Conservation (phyloP, 257 asterid genomes). For the Plantago major region DNA sequence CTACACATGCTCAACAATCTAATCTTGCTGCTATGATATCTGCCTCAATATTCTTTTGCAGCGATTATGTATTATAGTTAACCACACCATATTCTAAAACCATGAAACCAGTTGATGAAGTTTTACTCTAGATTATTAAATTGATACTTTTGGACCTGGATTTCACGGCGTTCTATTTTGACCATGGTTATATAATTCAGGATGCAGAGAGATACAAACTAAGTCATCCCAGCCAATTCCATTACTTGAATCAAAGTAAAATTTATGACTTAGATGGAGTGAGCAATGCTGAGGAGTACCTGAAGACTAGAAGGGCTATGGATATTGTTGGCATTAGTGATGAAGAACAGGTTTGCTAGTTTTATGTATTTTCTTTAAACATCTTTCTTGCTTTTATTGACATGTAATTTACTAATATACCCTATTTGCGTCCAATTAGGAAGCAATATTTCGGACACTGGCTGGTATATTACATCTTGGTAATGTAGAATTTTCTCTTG, state of each 20-base stretch:
- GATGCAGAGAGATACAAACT: conserved; percentile 83
- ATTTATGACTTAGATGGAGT: conserved; percentile 84
- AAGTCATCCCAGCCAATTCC: conserved; percentile 83
- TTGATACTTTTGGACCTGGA: conserved; percentile 12
- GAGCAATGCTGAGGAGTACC: conserved; percentile 86
- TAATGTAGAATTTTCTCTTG: conserved; percentile 82
- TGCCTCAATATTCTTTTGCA: no score
- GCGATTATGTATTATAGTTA: background rate
- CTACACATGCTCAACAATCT: no score
- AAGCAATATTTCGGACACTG: conserved; percentile 92
- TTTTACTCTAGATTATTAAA: conserved; percentile 14
- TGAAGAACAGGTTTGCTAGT: conserved; percentile 77
- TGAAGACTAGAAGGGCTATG: conserved; percentile 95
- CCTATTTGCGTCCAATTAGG: conserved; percentile 42
- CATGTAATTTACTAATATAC: conserved; percentile 4
- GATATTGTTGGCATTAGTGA: conserved; percentile 88
- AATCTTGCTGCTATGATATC: no score
- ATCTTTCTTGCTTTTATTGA: conserved; percentile 15
- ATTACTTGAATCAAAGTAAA: conserved; percentile 92
- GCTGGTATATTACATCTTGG: conserved; percentile 98
- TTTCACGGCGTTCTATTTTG: conserved; percentile 23
- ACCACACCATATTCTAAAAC: conserved; percentile 13
- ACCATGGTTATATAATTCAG: conserved; percentile 41
- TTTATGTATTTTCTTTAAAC: conserved; percentile 8
- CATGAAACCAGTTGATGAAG: conserved; percentile 14